Conservation (phyloP, 2,329 filamentous ascomycete genomes). For the Coniochaeta hoffmannii region DNA sequence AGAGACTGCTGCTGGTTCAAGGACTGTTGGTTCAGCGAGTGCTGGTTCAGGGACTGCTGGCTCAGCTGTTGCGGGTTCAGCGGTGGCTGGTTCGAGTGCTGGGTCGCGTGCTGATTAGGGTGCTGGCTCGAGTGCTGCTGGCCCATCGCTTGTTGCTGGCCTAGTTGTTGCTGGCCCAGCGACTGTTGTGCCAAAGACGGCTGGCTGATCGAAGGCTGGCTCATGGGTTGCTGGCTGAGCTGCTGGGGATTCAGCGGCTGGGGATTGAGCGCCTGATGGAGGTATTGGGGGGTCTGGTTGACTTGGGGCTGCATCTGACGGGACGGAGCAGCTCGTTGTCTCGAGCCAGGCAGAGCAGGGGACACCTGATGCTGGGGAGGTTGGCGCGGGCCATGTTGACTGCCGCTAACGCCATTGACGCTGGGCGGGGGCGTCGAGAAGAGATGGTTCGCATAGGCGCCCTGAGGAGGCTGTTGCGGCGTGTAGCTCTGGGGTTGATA, state of each 20-base stretch:
- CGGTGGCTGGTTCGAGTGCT: constrained; percentile 18
- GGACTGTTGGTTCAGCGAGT: constrained; percentile 14
- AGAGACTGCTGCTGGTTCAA: constrained; percentile 9
- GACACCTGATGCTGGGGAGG: constrained; percentile 38
- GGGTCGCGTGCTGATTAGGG: constrained; percentile 23
- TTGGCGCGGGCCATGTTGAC: constrained; percentile 34
- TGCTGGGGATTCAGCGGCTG: constrained; percentile 21
- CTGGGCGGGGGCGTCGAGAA: constrained; percentile 40
- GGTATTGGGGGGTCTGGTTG: constrained; percentile 22
- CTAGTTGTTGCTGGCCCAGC: constrained; percentile 9
- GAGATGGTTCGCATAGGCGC: constrained; percentile 43
- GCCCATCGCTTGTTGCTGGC: constrained; percentile 1
- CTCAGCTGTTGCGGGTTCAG: constrained; percentile 19
- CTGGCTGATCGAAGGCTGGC: constrained; percentile 13
- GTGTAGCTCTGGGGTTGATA: constrained; percentile 48
- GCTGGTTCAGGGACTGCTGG: constrained; percentile 15
- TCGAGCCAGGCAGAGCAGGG: constrained; percentile 36
- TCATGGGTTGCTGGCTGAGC: constrained; percentile 14
- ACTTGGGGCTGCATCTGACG: constrained; percentile 37
- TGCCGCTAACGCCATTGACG: constrained; percentile 38
- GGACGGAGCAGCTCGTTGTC: constrained; percentile 35
- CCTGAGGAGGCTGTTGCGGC: constrained; percentile 41
- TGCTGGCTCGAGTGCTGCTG: background rate
- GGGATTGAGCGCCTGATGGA: constrained; percentile 26
- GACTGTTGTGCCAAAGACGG: constrained; percentile 15